Evolutionary conservation across 2,329 filamentous ascomycete genomes (phyloP), one percentile per base, ranked within the genome.

Genomic region (Cercospora sojina): DNA sequence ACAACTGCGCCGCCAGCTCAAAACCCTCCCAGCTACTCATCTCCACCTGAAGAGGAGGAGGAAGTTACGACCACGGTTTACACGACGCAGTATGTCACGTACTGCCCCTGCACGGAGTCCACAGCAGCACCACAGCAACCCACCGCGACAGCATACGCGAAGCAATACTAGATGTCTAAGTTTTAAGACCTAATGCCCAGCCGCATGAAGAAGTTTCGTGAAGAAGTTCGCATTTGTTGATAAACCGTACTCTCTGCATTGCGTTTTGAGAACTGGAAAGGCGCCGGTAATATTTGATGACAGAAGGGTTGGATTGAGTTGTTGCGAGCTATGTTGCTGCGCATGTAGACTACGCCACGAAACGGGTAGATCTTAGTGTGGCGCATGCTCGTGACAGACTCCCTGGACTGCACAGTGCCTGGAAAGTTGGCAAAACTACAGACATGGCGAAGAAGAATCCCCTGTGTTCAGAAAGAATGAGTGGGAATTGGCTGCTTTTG

Each of bases 81-180:
- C 41, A 59, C 55, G 32, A 67, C 65, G 18, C 41, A 64, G 29
- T 62, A 64, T 51, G 65, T 64, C 20, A 67, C 65, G 56, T 63
- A 64, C 47, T 67, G 65, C 58, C 51, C 65, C 23, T 67, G 65
- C 65, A 59, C 32, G 62, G 56, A 59, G 56, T 59, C 62, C 16
- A 59, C 62, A 41, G 55, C 62, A 59, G 55, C 62, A 23, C 41
- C 27, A 53, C 29, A 27, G 18, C 58, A 60, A 23, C 49, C 60
- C 20, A 63, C 31, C 49, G 60, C 60, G 51, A 56, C 60, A 63
- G 49, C 49, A 43, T 63, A 63, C 49, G 60, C 60, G 31, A 35
- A 63, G 51, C 32, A 32, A 63, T 57, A 57, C 60, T 63, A 63
- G 60, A 57, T 56, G 49, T 63, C 32, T 49, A 29, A 41, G 35